phyloP scores from a whole-genome alignment of 192 early-diverging fungal genomes.

The Backusella tarrabulga region DNA sequence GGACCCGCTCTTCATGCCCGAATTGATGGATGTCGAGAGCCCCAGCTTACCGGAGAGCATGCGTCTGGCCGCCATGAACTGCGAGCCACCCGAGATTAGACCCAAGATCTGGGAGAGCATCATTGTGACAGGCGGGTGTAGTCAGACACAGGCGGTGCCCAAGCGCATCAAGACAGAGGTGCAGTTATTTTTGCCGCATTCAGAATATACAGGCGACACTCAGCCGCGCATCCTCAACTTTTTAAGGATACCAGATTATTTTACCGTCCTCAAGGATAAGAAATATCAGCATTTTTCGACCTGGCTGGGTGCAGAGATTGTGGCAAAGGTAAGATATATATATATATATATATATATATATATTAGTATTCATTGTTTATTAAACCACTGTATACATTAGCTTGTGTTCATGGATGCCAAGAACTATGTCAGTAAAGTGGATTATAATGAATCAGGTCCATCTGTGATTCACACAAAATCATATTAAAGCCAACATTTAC shows the following conservation, averaged over 20 bases:
- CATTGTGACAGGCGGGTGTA: slow-evolving; percentile 79
- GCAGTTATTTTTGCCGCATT: slow-evolving; percentile 59
- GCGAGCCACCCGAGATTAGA: slow-evolving; percentile 72
- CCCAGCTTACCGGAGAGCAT: slow-evolving; percentile 61
- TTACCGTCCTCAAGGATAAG: slow-evolving; percentile 70
- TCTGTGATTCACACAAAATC: slow-evolving; percentile 71
- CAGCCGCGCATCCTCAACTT: slow-evolving; percentile 85
- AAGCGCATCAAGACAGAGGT: slow-evolving; percentile 69
- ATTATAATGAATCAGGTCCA: slow-evolving; percentile 93
- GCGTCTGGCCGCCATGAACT: slow-evolving; percentile 57
- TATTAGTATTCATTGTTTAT: neutral
- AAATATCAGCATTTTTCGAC: slow-evolving; percentile 58
- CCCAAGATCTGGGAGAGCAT: slow-evolving; percentile 83
- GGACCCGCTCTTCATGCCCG: slow-evolving; percentile 77
- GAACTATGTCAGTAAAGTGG: slow-evolving; percentile 73
- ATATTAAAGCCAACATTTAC: slow-evolving; percentile 27
- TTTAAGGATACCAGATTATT: slow-evolving; percentile 83
- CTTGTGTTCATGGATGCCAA: slow-evolving; percentile 63
- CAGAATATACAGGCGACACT: slow-evolving; percentile 83
- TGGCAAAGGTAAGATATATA: slow-evolving; percentile 70
- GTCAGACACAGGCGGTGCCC: slow-evolving; percentile 54
- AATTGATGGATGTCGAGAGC: slow-evolving; percentile 38
- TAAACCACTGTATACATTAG: slow-evolving; percentile 21
- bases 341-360: neutral
- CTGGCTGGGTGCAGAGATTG: slow-evolving; percentile 84